These are phyloP conservation scores for Camellia lanceoleosa DNA, from an alignment of 148 eudicot species.

Conservation along the genomic window DNA sequence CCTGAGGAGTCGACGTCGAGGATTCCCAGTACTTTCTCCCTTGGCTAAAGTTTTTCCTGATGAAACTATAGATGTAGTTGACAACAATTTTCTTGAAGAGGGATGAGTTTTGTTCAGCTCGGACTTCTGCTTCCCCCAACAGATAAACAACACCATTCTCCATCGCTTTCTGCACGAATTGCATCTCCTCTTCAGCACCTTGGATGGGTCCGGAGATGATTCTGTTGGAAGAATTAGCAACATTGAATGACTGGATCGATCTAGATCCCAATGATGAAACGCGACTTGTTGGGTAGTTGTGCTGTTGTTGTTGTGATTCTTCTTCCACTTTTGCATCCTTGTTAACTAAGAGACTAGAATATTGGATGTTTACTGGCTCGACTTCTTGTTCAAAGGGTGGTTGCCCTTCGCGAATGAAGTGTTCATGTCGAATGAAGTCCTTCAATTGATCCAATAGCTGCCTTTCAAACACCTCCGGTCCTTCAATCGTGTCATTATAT, in stretches of 20 bases:
- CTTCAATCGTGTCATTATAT: slow-evolving; percentile 42
- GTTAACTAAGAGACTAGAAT: no score
- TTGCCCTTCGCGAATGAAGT: slow-evolving; percentile 14
- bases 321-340: neutral
- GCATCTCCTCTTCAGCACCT: slow-evolving; percentile 37
- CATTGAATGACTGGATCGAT: slow-evolving; percentile 10
- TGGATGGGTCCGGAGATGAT: slow-evolving; percentile 16
- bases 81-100: slow-evolving; percentile 40
- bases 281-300: neutral
- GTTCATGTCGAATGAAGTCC: slow-evolving; percentile 42
- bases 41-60: slow-evolving; percentile 48
- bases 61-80: slow-evolving; percentile 42
- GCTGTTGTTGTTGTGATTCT: neutral
- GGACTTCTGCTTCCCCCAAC: slow-evolving; percentile 46
- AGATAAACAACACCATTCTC: slow-evolving; percentile 45
- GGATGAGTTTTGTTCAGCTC: slow-evolving; percentile 37
- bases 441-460: slow-evolving; percentile 30
- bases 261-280: slow-evolving; percentile 25
- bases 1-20: slow-evolving; percentile 36
- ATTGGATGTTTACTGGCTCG: neutral
- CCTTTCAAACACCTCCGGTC: slow-evolving; percentile 36
- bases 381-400: neutral
- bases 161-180: slow-evolving; percentile 35
- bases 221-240: slow-evolving; percentile 17
- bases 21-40: slow-evolving; percentile 39